Percentiles rank a stretch among this genome's conserved stretches.
These are phyloP conservation scores for Venturia nashicola DNA, from an alignment of 2,329 filamentous ascomycete genomes.

Conservation along the genomic window DNA sequence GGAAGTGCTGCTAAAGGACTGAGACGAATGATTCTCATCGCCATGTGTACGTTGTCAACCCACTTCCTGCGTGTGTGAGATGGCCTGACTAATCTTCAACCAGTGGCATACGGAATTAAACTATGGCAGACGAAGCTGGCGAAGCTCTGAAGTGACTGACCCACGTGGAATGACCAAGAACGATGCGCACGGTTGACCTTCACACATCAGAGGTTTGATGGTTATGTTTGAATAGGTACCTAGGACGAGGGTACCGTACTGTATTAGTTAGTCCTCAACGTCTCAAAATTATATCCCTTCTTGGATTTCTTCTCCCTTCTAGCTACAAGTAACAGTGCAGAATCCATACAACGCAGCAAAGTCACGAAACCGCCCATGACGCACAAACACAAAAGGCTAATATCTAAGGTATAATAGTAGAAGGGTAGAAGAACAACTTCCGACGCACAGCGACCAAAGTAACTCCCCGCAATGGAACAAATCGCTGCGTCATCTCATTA, in stretches of 20 bases:
- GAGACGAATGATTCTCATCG: conserved; percentile 11
- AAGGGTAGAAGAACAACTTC: background rate
- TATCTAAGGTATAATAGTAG: background rate
- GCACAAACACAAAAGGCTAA: background rate
- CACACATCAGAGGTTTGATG: background rate
- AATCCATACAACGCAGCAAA: background rate
- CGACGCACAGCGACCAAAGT: background rate
- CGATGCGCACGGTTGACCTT: background rate
- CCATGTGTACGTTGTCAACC: conserved; percentile 5
- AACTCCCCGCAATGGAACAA: background rate
- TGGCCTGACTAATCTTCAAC: background rate
- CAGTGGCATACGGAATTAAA: conserved; percentile 7
- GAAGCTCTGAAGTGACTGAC: background rate
- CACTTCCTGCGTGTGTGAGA: background rate
- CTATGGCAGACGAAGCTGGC: conserved; percentile 4
- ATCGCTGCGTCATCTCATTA: background rate
- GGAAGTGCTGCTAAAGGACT: conserved; percentile 4
- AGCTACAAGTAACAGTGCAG: background rate
- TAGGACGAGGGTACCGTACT: background rate
- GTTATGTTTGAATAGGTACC: background rate
- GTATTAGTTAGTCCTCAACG: background rate
- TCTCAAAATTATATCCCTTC: background rate
- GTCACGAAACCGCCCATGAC: background rate
- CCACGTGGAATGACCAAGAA: background rate
- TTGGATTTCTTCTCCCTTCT: background rate